Percentiles rank a stretch among this genome's conserved stretches.
phyloP scores from a whole-genome alignment of 768 basidiomycete species.

The Krasilnikovozyma curviuscula region DNA sequence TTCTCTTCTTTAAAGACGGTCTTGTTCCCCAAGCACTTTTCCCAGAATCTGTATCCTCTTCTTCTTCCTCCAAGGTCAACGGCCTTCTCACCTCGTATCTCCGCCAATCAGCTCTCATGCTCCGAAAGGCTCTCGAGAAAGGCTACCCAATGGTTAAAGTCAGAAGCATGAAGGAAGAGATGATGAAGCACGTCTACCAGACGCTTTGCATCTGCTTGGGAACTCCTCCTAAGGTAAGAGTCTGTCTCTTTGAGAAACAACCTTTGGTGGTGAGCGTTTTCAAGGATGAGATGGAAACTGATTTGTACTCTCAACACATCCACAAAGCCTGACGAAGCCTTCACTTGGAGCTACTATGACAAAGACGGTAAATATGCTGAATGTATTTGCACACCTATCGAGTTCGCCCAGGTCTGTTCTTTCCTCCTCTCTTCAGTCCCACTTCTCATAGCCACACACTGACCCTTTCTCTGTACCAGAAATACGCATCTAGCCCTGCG shows the following conservation, averaged over 20 bases:
- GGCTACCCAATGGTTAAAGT: slow-evolving; percentile 28
- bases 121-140: slow-evolving; percentile 43
- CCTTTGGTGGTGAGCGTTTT: slow-evolving; percentile 49
- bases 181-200: neutral
- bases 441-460: neutral
- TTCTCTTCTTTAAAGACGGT: slow-evolving; percentile 46
- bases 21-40: slow-evolving; percentile 63
- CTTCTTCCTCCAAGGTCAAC: slow-evolving; percentile 52
- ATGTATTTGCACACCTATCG: slow-evolving; percentile 62
- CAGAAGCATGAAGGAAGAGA: slow-evolving; percentile 1
- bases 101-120: slow-evolving; percentile 68
- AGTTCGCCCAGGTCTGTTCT: slow-evolving; percentile 41
- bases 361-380: slow-evolving; percentile 49
- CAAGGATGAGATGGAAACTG: slow-evolving; percentile 69
- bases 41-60: slow-evolving; percentile 66
- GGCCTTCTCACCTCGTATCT: slow-evolving; percentile 44
- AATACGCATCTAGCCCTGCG: slow-evolving; percentile 30
- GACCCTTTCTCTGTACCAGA: slow-evolving; percentile 5
- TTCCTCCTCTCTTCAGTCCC: no score
- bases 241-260: slow-evolving; percentile 20
- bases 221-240: slow-evolving; percentile 26
- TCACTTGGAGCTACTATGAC: slow-evolving; percentile 80
- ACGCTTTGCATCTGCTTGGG: slow-evolving; percentile 19
- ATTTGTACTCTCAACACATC: slow-evolving; percentile 79
- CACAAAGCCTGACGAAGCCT: slow-evolving; percentile 44